A percentile compares a stretch with the other conserved stretches of the same genome.
phyloP scores from a whole-genome alignment of 257 asterid species.

The Solanum pimpinellifolium region DNA sequence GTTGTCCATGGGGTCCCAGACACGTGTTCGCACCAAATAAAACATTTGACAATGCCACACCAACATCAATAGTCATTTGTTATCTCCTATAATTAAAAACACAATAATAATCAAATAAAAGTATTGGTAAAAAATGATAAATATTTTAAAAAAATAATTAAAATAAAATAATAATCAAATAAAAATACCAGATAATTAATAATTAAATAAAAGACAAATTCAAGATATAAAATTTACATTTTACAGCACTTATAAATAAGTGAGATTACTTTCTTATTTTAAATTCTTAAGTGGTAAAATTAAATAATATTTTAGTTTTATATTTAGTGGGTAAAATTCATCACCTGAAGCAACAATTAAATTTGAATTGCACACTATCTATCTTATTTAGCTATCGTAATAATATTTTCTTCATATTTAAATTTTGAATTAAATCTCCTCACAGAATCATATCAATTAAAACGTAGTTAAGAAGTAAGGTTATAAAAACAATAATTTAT shows the following conservation, averaged over 20 bases:
- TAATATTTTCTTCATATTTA: too few species aligned
- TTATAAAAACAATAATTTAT: not conserved
- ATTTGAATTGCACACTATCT: rapidly evolving
- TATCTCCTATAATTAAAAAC: too few species aligned
- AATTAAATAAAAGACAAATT: not conserved
- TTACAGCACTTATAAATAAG: not conserved
- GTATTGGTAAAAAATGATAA: rapidly evolving
- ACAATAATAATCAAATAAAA: too few species aligned
- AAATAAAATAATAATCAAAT: too few species aligned
- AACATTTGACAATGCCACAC: not conserved
- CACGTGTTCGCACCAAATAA: not conserved
- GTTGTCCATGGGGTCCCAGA: not conserved
- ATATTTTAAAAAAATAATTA: too few species aligned
- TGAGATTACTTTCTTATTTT: not conserved
- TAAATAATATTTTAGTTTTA: too few species aligned
- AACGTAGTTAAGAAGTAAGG: too few species aligned
- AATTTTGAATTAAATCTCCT: rapidly evolving
- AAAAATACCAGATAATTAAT: too few species aligned
- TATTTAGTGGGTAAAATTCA: rapidly evolving
- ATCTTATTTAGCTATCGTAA: too few species aligned
- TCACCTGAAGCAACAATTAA: rapidly evolving
- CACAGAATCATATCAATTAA: too few species aligned
- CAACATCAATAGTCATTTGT: not conserved
- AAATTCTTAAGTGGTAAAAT: too few species aligned
- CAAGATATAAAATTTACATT: not conserved